Percentiles rank a stretch among this genome's conserved stretches.
Evolutionary conservation across 805 yeast species (phyloP).

Genomic region (Candida ortonii): DNA sequence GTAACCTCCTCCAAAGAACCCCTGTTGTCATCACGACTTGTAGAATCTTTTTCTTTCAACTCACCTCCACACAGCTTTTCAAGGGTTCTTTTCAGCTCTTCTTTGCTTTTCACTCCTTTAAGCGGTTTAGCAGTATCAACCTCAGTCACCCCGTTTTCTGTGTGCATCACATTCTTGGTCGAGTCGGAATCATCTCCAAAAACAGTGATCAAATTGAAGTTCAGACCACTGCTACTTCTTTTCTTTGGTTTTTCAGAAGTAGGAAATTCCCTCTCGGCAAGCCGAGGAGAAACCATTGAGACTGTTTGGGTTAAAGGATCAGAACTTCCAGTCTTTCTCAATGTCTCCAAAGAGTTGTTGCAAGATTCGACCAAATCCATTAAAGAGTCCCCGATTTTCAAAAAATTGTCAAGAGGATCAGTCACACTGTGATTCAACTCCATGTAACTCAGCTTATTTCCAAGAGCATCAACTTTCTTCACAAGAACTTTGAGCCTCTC

Average conservation of each 20-base stretch:
- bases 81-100: slow-evolving; percentile 18
- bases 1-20: neutral
- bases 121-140: slow-evolving; percentile 8
- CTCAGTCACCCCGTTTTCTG: slow-evolving; percentile 15
- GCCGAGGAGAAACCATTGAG: slow-evolving; percentile 10
- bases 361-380: slow-evolving; percentile 14
- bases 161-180: slow-evolving; percentile 11
- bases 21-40: neutral
- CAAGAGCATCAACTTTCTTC: slow-evolving; percentile 16
- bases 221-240: slow-evolving; percentile 31
- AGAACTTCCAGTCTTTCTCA: slow-evolving; percentile 2
- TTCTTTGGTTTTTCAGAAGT: slow-evolving; percentile 9
- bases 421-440: slow-evolving; percentile 15
- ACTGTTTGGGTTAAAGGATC: neutral
- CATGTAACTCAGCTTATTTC: slow-evolving; percentile 19
- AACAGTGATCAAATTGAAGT: slow-evolving; percentile 27
- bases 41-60: neutral
- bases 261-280: slow-evolving; percentile 9
- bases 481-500: slow-evolving; percentile 17
- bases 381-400: slow-evolving; percentile 13
- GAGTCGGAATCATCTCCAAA: slow-evolving; percentile 13
- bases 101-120: slow-evolving; percentile 15
- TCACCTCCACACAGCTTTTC: slow-evolving; percentile 18
- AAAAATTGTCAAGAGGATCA: slow-evolving; percentile 14
- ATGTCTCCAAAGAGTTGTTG: slow-evolving; percentile 9